phyloP scores from a whole-genome alignment of 257 asterid genomes.

The Mentha longifolia region DNA sequence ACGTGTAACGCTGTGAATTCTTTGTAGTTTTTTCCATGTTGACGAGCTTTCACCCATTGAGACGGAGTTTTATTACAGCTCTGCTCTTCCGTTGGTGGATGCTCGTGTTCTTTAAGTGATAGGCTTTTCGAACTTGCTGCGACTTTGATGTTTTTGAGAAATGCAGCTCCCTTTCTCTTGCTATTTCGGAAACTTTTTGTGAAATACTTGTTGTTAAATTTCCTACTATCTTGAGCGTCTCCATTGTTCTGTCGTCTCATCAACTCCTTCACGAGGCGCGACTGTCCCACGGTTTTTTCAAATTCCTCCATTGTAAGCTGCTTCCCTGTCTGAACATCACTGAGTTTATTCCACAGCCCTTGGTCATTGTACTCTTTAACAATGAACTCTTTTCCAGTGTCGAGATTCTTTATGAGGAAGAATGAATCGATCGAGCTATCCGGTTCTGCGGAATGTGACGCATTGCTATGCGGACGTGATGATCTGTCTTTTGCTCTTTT shows the following conservation, averaged over 20 bases:
- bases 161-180: conserved; percentile 75
- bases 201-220: conserved; percentile 51
- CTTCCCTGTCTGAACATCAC: conserved; percentile 87
- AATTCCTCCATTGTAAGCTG: conserved; percentile 90
- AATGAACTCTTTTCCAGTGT: conserved; percentile 81
- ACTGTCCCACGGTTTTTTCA: conserved; percentile 78
- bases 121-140: conserved; percentile 60
- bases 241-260: conserved; percentile 57
- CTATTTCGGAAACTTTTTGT: conserved; percentile 76
- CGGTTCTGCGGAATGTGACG: conserved; percentile 27
- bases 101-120: conserved; percentile 55
- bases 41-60: conserved; percentile 79
- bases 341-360: conserved; percentile 87
- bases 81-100: conserved; percentile 31
- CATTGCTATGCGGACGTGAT: conserved; percentile 34
- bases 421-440: conserved; percentile 54
- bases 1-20: conserved; percentile 82
- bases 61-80: conserved; percentile 44
- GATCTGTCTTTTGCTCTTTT: conserved; percentile 33
- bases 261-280: conserved; percentile 84
- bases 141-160: conserved; percentile 69
- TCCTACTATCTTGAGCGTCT: conserved; percentile 42
- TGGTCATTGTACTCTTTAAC: conserved; percentile 78
- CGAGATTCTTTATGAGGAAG: conserved; percentile 88
- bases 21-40: conserved; percentile 73